Evolutionary conservation across 1,284 basidiomycete genomes (phyloP), one percentile per base, ranked within the genome.

Genomic region (Limonomyces culmigenus): DNA sequence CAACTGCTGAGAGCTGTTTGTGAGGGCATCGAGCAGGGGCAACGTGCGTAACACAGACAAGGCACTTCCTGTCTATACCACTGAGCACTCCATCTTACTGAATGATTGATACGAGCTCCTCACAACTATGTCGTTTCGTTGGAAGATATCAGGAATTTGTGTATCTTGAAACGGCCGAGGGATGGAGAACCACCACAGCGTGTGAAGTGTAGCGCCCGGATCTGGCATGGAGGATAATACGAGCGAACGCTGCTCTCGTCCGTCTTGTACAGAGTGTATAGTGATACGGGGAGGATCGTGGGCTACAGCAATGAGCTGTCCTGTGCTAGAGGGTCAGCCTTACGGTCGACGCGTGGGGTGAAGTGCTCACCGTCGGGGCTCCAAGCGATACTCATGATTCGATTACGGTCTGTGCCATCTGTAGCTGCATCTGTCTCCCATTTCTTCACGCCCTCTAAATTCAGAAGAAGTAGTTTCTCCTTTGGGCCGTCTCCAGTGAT

Each of bases 221-320:
- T 19, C 8, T 31, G 16, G 34, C 41, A 13, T 35, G 29, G 14
- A 31, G 18, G 20, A 39, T 21, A 25, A 29, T 33, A 31, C 38
- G 32, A 32, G 34, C 38, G 33, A n/a, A 47, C 63, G 58, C 40
- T 70, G 58, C 42, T 67, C 56, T 32, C 53, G 62, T 8, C 83
- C 83, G 49, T 84, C 72, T 52, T 84, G 78, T 19, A 84, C 57
- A 14, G 80, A 84, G 50, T 80, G 76, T 18, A 86, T 53, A 14
- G 68, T 72, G 31, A 86, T 52, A 20, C 65, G 60, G 20, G 73
- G 66, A 20, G 77, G 79, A 45, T 79, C 61, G 42, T 77, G 74
- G 27, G 71, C 62, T n/a, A 81, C 63, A 16, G 75, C 78, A 45
- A 85, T 68, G 32, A 63, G 73, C 49, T 77, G 74, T 36, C 77